Conservation (phyloP, 208 protist species). For the Crithidia mellificae region DNA sequence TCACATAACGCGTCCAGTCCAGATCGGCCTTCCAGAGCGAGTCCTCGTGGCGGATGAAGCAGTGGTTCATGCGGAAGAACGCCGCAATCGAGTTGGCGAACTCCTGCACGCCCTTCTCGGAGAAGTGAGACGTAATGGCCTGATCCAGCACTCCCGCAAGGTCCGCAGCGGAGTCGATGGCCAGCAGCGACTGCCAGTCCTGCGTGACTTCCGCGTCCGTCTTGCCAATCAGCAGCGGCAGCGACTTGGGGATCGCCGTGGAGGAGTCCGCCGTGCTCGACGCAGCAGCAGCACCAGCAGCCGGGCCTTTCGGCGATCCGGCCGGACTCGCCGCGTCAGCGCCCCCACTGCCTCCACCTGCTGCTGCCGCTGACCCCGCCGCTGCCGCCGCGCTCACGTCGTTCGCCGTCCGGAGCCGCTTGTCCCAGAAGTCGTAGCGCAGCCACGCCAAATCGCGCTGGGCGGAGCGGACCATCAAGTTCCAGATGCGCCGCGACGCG, state of each 20-base stretch:
- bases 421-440: conserved; percentile 88
- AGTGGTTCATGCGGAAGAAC: conserved; percentile 59
- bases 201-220: conserved; percentile 13
- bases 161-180: conserved; percentile 64
- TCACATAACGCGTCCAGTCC: conserved; percentile 82
- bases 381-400: background rate
- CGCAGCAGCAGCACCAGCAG: background rate
- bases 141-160: conserved; percentile 71
- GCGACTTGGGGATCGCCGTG: conserved; percentile 23
- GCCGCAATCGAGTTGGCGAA: conserved; percentile 45
- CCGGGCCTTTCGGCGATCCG: conserved; percentile 6
- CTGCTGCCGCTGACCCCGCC: background rate
- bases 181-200: conserved; percentile 23
- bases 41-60: conserved; percentile 53
- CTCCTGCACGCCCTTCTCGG: conserved; percentile 46
- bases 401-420: conserved; percentile 29
- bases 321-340: background rate
- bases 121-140: conserved; percentile 80
- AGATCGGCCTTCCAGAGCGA: conserved; percentile 37
- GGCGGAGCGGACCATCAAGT: conserved; percentile 83
- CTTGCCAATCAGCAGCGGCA: conserved; percentile 28
- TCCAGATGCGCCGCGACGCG: conserved; percentile 78
- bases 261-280: conserved; percentile 8
- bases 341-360: background rate
- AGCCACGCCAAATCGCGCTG: conserved; percentile 80